phyloP scores from a whole-genome alignment of 305 asterid species.

The Lippia alba region DNA sequence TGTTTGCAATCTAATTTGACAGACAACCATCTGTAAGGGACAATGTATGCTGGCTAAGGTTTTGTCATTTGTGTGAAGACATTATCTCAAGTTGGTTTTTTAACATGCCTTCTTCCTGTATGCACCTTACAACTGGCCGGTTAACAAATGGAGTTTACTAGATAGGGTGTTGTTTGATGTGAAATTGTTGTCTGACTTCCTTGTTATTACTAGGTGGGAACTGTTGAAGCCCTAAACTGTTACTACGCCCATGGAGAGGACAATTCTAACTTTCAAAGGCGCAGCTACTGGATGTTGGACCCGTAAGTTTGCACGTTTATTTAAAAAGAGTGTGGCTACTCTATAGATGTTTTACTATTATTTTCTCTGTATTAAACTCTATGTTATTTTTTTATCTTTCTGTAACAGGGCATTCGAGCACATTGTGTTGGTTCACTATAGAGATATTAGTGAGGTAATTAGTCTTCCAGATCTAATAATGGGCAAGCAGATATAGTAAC shows the following conservation, averaged over 20 bases:
- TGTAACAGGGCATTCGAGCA: slow-evolving; percentile 82
- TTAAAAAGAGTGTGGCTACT: slow-evolving; percentile 16
- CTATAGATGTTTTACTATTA: slow-evolving; percentile 11
- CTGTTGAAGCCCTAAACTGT: slow-evolving; percentile 87
- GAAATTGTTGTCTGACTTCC: slow-evolving; percentile 36
- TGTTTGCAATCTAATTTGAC: neutral
- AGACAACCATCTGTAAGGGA: slow-evolving; percentile 11
- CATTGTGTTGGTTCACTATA: slow-evolving; percentile 98
- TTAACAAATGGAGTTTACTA: slow-evolving; percentile 22
- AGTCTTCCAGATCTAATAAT: slow-evolving; percentile 39
- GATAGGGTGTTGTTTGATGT: slow-evolving; percentile 23
- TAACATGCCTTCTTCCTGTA: no score
- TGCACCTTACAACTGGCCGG: neutral
- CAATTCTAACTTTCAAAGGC: slow-evolving; percentile 86
- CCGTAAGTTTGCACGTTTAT: slow-evolving; percentile 66
- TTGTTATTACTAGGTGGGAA: slow-evolving; percentile 78
- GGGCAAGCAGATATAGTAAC: slow-evolving; percentile 28
- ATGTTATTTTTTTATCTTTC: slow-evolving; percentile 30
- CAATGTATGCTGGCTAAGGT: slow-evolving; percentile 15
- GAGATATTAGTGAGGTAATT: slow-evolving; percentile 78
- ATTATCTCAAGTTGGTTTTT: no score
- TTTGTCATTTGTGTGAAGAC: no score
- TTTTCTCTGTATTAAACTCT: slow-evolving; percentile 14
- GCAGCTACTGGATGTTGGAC: slow-evolving; percentile 97
- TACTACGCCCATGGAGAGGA: slow-evolving; percentile 95